Evolutionary conservation across 768 basidiomycete species (phyloP).

Genomic region (Coprinopsis cinerea): DNA sequence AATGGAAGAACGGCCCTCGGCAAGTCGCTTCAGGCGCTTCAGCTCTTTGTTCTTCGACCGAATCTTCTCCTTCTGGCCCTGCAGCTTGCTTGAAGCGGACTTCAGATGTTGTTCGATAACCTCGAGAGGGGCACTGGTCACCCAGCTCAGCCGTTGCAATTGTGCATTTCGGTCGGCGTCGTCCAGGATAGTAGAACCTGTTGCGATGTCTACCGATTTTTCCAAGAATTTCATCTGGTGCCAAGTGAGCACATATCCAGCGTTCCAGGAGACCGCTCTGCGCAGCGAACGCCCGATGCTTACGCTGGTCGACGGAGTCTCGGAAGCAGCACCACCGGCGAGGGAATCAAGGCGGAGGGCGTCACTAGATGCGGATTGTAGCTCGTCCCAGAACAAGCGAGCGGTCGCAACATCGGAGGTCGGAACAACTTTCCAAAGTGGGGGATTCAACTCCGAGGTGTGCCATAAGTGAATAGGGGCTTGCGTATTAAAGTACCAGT

Average conservation of each 20-base stretch:
- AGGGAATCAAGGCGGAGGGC: constrained; percentile 15
- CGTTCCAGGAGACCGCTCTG: constrained; percentile 53
- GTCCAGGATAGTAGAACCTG: constrained; percentile 43
- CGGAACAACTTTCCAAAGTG: constrained; percentile 48
- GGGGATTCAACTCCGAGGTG: constrained; percentile 40
- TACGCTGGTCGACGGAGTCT: constrained; percentile 18
- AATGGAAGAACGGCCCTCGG: constrained; percentile 46
- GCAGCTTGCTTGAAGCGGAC: constrained; percentile 31
- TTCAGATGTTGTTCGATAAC: constrained; percentile 42
- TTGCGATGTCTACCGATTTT: constrained; percentile 38
- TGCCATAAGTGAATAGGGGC: constrained; percentile 62
- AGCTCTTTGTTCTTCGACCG: constrained; percentile 28
- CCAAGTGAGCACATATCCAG: constrained; percentile 57
- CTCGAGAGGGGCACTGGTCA: constrained; percentile 50
- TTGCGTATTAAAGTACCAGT: constrained; percentile 54
- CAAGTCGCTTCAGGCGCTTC: constrained; percentile 29
- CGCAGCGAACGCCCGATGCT: constrained; percentile 47
- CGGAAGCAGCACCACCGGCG: constrained; percentile 11
- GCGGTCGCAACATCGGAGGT: constrained; percentile 35
- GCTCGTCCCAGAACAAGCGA: constrained; percentile 50
- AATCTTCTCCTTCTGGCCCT: constrained; percentile 39
- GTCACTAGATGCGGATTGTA: constrained; percentile 43
- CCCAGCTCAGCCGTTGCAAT: constrained; percentile 44
- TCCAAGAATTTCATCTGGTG: constrained; percentile 63
- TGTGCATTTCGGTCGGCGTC: constrained; percentile 32